Conservation (phyloP, 139 green algal genomes). For the Chlamydomonas sp. region DNA sequence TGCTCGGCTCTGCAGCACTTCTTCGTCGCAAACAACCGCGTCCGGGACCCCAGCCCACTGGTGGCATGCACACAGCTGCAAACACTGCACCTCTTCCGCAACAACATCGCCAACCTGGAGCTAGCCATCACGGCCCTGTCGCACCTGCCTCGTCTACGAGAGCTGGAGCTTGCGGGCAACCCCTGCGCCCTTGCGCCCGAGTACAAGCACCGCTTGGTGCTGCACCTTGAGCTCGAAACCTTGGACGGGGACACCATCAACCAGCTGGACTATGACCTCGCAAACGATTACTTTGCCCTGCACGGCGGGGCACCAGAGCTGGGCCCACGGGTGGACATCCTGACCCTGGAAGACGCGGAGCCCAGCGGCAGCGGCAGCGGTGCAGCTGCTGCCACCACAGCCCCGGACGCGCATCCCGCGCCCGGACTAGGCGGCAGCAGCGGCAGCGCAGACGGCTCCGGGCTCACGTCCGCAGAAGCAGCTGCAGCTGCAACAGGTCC, state of each 20-base stretch:
- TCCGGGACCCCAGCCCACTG: constrained; percentile 37
- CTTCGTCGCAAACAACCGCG: constrained; percentile 42
- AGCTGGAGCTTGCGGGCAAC: constrained; percentile 51
- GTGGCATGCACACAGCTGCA: constrained; percentile 8
- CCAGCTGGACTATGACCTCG: constrained; percentile 43
- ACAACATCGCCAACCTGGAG: constrained; percentile 45
- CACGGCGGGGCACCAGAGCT: constrained; percentile 17
- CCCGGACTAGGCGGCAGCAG: neutral
- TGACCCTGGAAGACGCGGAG: constrained; percentile 32
- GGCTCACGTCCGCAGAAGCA: too few species aligned
- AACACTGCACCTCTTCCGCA: constrained; percentile 37
- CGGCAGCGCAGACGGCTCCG: neutral
- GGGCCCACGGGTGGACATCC: constrained; percentile 22
- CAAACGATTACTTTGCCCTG: constrained; percentile 32
- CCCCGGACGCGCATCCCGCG: neutral
- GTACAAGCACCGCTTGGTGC: constrained; percentile 40
- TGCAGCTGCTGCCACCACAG: neutral
- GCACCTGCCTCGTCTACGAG: constrained; percentile 20
- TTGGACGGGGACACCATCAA: constrained; percentile 34
- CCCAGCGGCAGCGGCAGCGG: neutral
- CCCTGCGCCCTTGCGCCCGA: constrained; percentile 15
- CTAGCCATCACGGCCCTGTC: neutral
- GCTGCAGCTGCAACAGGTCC: too few species aligned
- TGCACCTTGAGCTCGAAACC: constrained; percentile 37
- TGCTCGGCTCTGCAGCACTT: constrained; percentile 49